phyloP scores from a whole-genome alignment of 441 rosid species.

The Mallotus japonicus region DNA sequence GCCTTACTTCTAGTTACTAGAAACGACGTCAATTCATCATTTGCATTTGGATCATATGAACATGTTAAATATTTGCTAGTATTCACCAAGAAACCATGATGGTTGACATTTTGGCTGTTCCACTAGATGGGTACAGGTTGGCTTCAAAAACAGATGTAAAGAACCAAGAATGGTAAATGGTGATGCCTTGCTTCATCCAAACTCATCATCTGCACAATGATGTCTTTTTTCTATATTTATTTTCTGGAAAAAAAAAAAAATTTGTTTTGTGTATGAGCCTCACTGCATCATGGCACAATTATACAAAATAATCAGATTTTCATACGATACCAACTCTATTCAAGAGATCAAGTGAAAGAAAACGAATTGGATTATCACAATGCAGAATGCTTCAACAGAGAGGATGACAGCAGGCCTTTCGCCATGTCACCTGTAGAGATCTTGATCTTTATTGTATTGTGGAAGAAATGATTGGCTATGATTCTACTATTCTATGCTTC shows the following conservation, averaged over 20 bases:
- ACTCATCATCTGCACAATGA: neutral
- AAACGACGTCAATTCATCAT: too few species aligned
- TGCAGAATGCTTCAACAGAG: neutral
- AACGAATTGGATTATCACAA: neutral
- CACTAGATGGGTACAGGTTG: too few species aligned
- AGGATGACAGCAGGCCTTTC: neutral
- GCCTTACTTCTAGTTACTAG: neutral
- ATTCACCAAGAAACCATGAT: too few species aligned
- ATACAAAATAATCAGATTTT: conserved; percentile 3
- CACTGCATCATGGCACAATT: neutral
- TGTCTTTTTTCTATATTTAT: neutral
- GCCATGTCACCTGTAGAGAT: neutral
- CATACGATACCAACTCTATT: neutral
- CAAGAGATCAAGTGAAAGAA: neutral
- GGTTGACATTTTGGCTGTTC: too few species aligned
- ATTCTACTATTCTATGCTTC: neutral
- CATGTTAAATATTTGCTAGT: too few species aligned
- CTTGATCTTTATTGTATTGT: conserved; percentile 4
- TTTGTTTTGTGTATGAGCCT: neutral
- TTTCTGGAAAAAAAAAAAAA: neutral
- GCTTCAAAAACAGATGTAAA: neutral
- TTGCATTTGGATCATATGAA: too few species aligned
- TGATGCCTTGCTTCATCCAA: neutral
- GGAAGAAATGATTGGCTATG: neutral
- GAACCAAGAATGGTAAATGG: neutral